These are phyloP conservation scores for Cercospora sp. DNA, from an alignment of 2,329 filamentous ascomycete species.

Conservation along the genomic window DNA sequence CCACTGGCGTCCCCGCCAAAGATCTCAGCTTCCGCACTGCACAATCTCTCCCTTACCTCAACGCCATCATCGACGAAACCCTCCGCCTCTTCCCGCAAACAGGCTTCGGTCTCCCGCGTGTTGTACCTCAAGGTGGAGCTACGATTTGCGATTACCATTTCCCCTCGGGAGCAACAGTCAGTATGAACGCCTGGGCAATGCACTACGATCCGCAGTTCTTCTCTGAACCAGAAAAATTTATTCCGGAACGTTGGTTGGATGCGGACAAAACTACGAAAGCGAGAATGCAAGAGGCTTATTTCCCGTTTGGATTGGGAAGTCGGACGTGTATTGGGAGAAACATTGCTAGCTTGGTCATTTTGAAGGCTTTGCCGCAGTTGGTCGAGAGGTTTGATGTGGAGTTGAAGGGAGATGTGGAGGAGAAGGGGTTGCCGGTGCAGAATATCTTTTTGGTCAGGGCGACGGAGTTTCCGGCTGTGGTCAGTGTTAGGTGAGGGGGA, in stretches of 20 bases:
- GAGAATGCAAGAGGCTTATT: conserved; percentile 15
- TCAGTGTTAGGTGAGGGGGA: conserved; percentile 1
- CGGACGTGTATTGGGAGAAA: conserved; percentile 20
- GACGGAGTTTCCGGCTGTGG: conserved; percentile 15
- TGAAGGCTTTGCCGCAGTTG: conserved; percentile 13
- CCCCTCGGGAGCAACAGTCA: conserved; percentile 48
- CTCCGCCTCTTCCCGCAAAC: conserved; percentile 28
- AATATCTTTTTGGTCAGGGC: conserved; percentile 13
- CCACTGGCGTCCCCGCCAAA: background rate
- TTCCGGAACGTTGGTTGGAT: conserved; percentile 49
- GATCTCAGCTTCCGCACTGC: conserved; percentile 6
- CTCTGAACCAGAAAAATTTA: conserved; percentile 40
- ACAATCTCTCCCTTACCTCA: conserved; percentile 11
- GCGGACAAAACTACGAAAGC: background rate
- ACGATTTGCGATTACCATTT: conserved; percentile 39
- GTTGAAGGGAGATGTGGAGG: background rate
- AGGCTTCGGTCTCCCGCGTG: conserved; percentile 20
- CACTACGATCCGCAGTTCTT: conserved; percentile 44
- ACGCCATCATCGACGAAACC: conserved; percentile 26
- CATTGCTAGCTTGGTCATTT: conserved; percentile 16
- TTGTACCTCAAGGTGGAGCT: conserved; percentile 17
- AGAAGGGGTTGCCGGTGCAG: conserved; percentile 10
- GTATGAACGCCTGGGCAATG: conserved; percentile 46
- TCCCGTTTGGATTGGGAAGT: conserved; percentile 17
- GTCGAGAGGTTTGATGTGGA: conserved; percentile 17